Evolutionary conservation across 768 basidiomycete genomes (phyloP).

Genomic region (Suillus decipiens): DNA sequence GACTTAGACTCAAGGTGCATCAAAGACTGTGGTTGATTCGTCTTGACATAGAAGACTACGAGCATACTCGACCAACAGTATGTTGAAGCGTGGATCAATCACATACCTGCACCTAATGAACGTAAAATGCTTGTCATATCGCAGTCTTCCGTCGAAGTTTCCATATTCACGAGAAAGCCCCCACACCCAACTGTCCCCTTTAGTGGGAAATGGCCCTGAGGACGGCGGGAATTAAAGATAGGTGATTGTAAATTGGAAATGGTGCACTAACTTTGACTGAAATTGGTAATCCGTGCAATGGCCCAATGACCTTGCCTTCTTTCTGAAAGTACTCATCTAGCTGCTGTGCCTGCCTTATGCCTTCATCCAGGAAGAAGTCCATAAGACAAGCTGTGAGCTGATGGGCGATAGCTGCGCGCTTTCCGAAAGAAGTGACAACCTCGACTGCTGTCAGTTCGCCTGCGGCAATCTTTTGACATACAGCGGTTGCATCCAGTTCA

Average conservation of each 20-base stretch:
- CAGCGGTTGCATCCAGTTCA: slow-evolving; percentile 37
- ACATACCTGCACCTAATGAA: slow-evolving; percentile 43
- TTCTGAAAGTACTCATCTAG: slow-evolving; percentile 40
- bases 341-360: slow-evolving; percentile 38
- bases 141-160: slow-evolving; percentile 27
- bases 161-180: slow-evolving; percentile 34
- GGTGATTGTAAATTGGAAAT: neutral
- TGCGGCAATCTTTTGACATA: slow-evolving; percentile 30
- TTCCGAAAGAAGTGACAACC: slow-evolving; percentile 44
- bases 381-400: slow-evolving; percentile 43
- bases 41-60: slow-evolving; percentile 44
- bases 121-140: slow-evolving; percentile 37
- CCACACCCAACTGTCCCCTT: slow-evolving; percentile 40
- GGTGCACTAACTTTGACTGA: slow-evolving; percentile 38
- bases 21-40: slow-evolving; percentile 44
- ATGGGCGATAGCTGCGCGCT: slow-evolving; percentile 54
- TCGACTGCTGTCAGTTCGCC: slow-evolving; percentile 39
- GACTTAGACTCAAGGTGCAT: slow-evolving; percentile 41
- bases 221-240: neutral
- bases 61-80: slow-evolving; percentile 12
- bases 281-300: slow-evolving; percentile 43
- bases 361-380: slow-evolving; percentile 49
- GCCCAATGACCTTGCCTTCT: slow-evolving; percentile 43
- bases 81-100: neutral
- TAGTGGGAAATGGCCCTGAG: slow-evolving; percentile 39